Conservation (phyloP, 2,329 filamentous ascomycete species). For the Paecilomyces fulvus region DNA sequence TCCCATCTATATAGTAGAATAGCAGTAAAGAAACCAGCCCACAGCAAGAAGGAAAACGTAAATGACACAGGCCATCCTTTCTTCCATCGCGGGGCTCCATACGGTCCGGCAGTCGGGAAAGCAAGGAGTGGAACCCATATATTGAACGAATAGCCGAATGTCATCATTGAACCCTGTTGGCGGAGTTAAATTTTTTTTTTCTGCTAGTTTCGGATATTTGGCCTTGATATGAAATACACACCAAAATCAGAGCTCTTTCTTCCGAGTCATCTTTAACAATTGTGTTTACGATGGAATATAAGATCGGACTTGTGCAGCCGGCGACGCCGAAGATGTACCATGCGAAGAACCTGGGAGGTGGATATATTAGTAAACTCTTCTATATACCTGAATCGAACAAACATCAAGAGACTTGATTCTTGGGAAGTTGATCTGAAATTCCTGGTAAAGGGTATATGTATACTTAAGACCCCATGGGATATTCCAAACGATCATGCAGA, state of each 20-base stretch:
- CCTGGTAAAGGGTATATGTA: slow-evolving; percentile 8
- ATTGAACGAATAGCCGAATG: slow-evolving; percentile 39
- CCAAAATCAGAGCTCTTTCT: slow-evolving; percentile 27
- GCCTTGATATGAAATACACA: background rate
- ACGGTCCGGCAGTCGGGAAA: slow-evolving; percentile 34
- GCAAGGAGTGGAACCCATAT: slow-evolving; percentile 39
- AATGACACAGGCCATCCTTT: slow-evolving; percentile 43
- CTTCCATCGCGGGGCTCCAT: slow-evolving; percentile 40
- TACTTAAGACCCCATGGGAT: slow-evolving; percentile 43
- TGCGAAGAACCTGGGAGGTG: slow-evolving; percentile 27
- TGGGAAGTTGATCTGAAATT: no score
- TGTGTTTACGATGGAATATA: slow-evolving; percentile 39
- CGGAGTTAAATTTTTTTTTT: background rate
- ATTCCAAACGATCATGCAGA: slow-evolving; percentile 43
- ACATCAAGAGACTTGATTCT: no score
- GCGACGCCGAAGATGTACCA: slow-evolving; percentile 36
- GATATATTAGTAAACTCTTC: no score
- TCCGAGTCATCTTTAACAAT: slow-evolving; percentile 31
- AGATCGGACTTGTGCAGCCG: slow-evolving; percentile 34
- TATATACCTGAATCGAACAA: no score
- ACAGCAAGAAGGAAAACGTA: slow-evolving; percentile 39
- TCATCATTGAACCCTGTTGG: slow-evolving; percentile 38
- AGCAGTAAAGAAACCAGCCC: slow-evolving; percentile 15
- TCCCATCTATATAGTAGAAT: background rate
- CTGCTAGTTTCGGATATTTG: no score